phyloP scores from a whole-genome alignment of 1,284 basidiomycete species.

The Moniliella sp. region DNA sequence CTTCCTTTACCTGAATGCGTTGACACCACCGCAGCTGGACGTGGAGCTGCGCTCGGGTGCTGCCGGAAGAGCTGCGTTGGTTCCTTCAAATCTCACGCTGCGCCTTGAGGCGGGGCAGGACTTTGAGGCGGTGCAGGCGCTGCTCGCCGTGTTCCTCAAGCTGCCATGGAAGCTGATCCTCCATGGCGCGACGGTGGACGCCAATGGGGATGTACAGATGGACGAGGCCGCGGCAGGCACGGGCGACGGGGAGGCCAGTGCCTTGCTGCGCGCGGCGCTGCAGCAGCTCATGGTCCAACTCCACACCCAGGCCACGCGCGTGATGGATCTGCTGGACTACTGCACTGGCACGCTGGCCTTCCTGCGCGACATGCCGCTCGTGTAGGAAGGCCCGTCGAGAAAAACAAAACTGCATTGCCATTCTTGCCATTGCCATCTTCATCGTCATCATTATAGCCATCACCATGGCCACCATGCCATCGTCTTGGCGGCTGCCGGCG shows the following conservation, averaged over 20 bases:
- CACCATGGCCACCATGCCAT: too few species aligned
- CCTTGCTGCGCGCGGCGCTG: conserved; percentile 11
- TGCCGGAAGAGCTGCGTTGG: conserved; percentile 44
- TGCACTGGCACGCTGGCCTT: conserved; percentile 23
- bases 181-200: conserved; percentile 36
- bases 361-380: conserved; percentile 21
- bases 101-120: conserved; percentile 60
- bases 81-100: conserved; percentile 58
- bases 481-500: too few species aligned
- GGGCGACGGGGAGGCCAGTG: conserved; percentile 30
- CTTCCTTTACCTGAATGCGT: conserved; percentile 62
- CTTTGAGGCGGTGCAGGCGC: conserved; percentile 81
- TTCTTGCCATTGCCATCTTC: too few species aligned
- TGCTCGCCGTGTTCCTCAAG: conserved; percentile 60
- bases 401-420: too few species aligned
- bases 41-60: conserved; percentile 59
- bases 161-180: conserved; percentile 54
- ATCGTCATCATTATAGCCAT: too few species aligned
- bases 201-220: conserved; percentile 43
- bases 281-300: conserved; percentile 12
- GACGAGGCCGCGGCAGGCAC: conserved; percentile 54
- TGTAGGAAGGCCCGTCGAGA: background rate
- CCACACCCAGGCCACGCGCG: conserved; percentile 8
- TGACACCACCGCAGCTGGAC: conserved; percentile 75
- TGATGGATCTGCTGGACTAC: conserved; percentile 23